Base-by-base conservation (phyloP, 2,329 filamentous ascomycete species). In the Trichoderma semiorbis region DNA sequence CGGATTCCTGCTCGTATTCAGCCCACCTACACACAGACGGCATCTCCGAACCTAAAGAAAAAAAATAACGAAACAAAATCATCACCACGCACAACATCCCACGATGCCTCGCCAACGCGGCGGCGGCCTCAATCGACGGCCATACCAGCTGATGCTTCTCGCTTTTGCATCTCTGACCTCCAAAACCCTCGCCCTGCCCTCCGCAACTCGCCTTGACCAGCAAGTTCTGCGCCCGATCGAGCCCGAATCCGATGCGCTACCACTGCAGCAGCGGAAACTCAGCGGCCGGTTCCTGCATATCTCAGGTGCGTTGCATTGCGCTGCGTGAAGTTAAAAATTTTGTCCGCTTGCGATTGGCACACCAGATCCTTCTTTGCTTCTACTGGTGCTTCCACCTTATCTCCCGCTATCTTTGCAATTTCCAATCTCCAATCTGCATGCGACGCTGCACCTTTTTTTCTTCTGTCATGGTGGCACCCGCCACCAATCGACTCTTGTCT, bases 201-300 rank as follows among this genome's bases (percentile, higher is more conserved):
- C 68, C 18, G 36, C 69, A 30, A 26, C 55, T 34, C 21, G 39
- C 16, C 68, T 63, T 60, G 50, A 57, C 28, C 67, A 72, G 36
- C 70, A 72, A 18, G 30, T 53, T 24, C 53, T 72, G 47, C 60
- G 34, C 18, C 69, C 69, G 18, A 30, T 66, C 21, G 66, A 70
- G 28, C 12, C 69, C 3, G 55, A 71, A 12, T 18, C 53, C 18
- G 53, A 39, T 58, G 57, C 70, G 61, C n/a, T 16, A 39, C 50
- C 50, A 57, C 53, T 67, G 32, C 64, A 65, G 61, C 76, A 76
- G 70, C 83, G 83, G 74, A 86, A 84, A 77, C 82, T 94, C 76
- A 87, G 88, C 74, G 94, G 94, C 75, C 89, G 89, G 79, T 97
- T 97, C 83, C 86, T 97, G 78, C 94, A 97, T 82, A 93, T 97